Evolutionary conservation across 2,329 filamentous ascomycete genomes (phyloP).

Genomic region (Colletotrichum sp.): DNA sequence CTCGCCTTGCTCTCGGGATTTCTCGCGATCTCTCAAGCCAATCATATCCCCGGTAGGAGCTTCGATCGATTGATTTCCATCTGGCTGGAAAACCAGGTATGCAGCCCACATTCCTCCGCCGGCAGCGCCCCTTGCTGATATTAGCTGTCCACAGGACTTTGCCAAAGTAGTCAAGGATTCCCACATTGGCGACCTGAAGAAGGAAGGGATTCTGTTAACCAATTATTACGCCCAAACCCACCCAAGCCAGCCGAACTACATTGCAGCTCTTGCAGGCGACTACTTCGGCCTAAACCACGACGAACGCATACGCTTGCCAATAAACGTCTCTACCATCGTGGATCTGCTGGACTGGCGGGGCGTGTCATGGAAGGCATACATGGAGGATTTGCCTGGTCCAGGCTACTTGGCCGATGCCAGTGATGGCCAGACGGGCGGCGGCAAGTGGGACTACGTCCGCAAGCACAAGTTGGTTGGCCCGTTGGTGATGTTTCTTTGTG

Average conservation of each 20-base stretch:
- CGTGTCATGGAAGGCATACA: constrained; percentile 38
- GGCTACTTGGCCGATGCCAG: constrained; percentile 49
- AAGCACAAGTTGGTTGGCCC: constrained; percentile 23
- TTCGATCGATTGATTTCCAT: constrained; percentile 50
- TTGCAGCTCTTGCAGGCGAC: constrained; percentile 50
- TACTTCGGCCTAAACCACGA: constrained; percentile 55
- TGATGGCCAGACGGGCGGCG: constrained; percentile 32
- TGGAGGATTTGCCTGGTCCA: constrained; percentile 37
- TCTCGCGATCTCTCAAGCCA: constrained; percentile 3
- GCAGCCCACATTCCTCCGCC: constrained; percentile 9
- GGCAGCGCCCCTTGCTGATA: constrained; percentile 8
- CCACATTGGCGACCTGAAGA: constrained; percentile 43
- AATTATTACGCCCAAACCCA: constrained; percentile 52
- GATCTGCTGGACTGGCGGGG: constrained; percentile 36
- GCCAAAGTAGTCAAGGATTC: constrained; percentile 42
- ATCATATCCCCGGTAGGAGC: constrained; percentile 34
- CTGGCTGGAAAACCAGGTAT: constrained; percentile 49
- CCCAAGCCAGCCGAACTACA: constrained; percentile 52
- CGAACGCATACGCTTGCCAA: constrained; percentile 46
- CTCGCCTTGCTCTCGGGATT: neutral
- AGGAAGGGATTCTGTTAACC: constrained; percentile 48
- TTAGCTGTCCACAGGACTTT: constrained; percentile 42
- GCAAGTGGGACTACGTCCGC: constrained; percentile 30
- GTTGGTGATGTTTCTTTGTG: neutral
- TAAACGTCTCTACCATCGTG: constrained; percentile 40